Percentiles rank a stretch among this genome's conserved stretches.
Evolutionary conservation across 257 asterid genomes (phyloP).

Genomic region (Lithospermum erythrorhizon): DNA sequence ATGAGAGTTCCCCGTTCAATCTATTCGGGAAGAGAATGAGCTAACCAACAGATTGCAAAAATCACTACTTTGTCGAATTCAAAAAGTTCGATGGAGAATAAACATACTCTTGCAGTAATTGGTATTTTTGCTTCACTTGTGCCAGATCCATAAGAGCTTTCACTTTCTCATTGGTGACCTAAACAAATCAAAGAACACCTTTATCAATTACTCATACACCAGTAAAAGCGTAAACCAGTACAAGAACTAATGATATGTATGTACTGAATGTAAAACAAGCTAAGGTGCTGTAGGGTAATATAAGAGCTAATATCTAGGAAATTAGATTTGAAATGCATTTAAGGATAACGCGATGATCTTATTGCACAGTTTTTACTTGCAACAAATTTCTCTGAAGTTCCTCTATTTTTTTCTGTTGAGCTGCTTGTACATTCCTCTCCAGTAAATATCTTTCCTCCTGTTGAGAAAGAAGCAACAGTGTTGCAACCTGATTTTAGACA

Average conservation of each 20-base stretch:
- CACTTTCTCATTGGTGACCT: slow-evolving; percentile 97
- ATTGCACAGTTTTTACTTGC: slow-evolving; percentile 36
- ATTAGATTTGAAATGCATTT: neutral
- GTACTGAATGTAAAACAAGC: neutral
- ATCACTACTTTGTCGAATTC: neutral
- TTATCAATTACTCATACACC: neutral
- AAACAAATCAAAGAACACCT: slow-evolving; percentile 15
- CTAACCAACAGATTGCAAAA: neutral
- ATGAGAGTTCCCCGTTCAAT: neutral
- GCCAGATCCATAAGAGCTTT: slow-evolving; percentile 92
- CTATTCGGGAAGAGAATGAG: neutral
- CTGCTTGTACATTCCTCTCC: slow-evolving; percentile 74
- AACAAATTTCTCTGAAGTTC: slow-evolving; percentile 80
- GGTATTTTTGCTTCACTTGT: slow-evolving; percentile 63
- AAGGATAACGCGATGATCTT: neutral
- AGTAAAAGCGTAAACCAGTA: neutral
- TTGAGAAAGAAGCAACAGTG: slow-evolving; percentile 78
- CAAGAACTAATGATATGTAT: neutral
- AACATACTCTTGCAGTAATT: slow-evolving; percentile 57
- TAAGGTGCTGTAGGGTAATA: too few relatives aligned
- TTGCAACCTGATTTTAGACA: slow-evolving; percentile 45
- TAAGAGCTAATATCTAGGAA: neutral
- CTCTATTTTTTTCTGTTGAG: slow-evolving; percentile 62
- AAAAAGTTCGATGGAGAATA: neutral
- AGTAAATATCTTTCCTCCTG: slow-evolving; percentile 82